A percentile compares a stretch with the other conserved stretches of the same genome.
phyloP scores from a whole-genome alignment of 1,284 basidiomycete genomes.

The Leccinum pallidistipes region DNA sequence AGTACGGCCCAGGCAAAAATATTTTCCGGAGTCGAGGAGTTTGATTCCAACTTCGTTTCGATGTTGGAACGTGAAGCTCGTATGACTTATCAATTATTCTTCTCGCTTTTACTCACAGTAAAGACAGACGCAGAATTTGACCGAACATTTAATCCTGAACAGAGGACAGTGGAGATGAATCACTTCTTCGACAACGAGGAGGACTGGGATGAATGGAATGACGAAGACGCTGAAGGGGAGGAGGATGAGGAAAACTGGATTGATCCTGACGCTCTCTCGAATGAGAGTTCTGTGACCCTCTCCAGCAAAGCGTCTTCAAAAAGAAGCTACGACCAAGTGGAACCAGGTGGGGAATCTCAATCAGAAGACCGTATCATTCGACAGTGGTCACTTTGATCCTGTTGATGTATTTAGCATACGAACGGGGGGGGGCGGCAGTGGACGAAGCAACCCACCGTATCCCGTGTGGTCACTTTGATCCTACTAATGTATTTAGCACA shows the following conservation, averaged over 20 bases:
- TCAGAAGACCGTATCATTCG: conserved; percentile 7
- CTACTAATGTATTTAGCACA: neutral
- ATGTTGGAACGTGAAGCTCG: conserved; percentile 31
- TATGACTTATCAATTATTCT: conserved; percentile 3
- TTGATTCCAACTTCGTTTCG: conserved; percentile 28
- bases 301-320: conserved; percentile 48
- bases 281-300: conserved; percentile 44
- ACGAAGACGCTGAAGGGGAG: conserved; percentile 45
- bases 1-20: conserved; percentile 5
- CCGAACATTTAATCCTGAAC: conserved; percentile 20
- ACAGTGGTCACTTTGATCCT: conserved; percentile 12
- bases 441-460: too few relatives aligned
- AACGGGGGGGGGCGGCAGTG: too few relatives aligned
- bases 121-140: conserved; percentile 29
- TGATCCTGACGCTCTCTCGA: conserved; percentile 36
- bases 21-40: conserved; percentile 23
- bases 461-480: conserved; percentile 6
- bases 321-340: conserved; percentile 49
- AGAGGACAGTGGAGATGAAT: conserved; percentile 22
- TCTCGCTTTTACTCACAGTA: conserved; percentile 8
- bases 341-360: conserved; percentile 38
- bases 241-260: conserved; percentile 40
- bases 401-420: too few relatives aligned
- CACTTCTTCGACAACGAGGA: conserved; percentile 16
- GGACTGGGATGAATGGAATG: conserved; percentile 39